phyloP scores from a whole-genome alignment of 768 basidiomycete genomes.

The Lactifluus pinguis region DNA sequence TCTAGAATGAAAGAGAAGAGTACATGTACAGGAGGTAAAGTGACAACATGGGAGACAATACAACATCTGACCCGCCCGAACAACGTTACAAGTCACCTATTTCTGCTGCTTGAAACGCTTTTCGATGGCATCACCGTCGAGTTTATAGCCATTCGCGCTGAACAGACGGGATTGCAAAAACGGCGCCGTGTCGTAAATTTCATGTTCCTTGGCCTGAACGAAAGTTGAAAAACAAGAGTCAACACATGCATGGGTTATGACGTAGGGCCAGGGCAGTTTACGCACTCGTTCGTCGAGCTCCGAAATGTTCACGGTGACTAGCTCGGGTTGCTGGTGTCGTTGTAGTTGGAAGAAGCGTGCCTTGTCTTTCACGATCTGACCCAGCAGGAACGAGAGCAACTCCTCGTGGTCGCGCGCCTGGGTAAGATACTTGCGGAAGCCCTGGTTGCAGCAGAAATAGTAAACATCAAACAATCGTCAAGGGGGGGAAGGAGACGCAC shows the following conservation, averaged over 20 bases:
- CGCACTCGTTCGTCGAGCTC: constrained; percentile 85
- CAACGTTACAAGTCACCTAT: background rate
- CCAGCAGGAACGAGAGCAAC: constrained; percentile 86
- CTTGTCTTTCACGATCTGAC: constrained; percentile 87
- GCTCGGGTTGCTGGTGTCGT: constrained; percentile 65
- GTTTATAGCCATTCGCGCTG: constrained; percentile 77
- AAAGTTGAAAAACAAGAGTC: background rate
- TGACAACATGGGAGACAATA: background rate
- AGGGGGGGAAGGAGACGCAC: too few relatives aligned
- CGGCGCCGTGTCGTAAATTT: constrained; percentile 83
- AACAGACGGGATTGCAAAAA: constrained; percentile 87
- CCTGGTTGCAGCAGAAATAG: constrained; percentile 36
- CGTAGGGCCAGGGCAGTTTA: constrained; percentile 1
- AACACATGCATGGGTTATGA: background rate
- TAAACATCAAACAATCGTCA: background rate
- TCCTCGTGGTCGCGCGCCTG: constrained; percentile 96
- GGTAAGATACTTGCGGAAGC: constrained; percentile 96
- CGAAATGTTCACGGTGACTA: constrained; percentile 62
- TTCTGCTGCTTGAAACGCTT: constrained; percentile 50
- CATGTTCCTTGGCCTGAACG: constrained; percentile 87
- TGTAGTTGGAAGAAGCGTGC: constrained; percentile 77
- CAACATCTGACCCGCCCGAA: background rate
- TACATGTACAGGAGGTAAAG: background rate
- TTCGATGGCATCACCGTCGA: constrained; percentile 55
- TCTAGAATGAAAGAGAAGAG: background rate